A percentile compares a stretch with the other conserved stretches of the same genome.
These are phyloP conservation scores for Apiotrichum veenhuisii DNA, from an alignment of 1,284 basidiomycete species.

Conservation along the genomic window DNA sequence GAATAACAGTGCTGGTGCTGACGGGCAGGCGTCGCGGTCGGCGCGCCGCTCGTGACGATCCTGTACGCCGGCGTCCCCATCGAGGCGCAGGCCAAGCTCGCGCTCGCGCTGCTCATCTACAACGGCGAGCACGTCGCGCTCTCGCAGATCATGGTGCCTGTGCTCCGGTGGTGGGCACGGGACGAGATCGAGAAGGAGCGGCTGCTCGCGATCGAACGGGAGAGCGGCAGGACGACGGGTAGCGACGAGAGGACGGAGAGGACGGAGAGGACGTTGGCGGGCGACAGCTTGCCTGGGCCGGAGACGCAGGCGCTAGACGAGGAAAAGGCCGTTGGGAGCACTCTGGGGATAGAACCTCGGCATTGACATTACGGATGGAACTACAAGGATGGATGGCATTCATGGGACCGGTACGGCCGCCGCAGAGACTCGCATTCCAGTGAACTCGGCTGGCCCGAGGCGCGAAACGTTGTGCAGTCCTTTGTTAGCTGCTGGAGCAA, in stretches of 20 bases:
- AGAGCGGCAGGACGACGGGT: background rate
- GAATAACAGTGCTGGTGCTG: background rate
- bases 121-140: slow-evolving; percentile 13
- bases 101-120: slow-evolving; percentile 7
- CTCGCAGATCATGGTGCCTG: slow-evolving; percentile 5
- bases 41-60: slow-evolving; percentile 24
- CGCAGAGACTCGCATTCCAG: too few species aligned
- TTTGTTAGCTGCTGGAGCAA: background rate
- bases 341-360: too few species aligned
- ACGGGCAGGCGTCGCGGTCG: slow-evolving; percentile 17
- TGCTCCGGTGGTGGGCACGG: slow-evolving; percentile 7
- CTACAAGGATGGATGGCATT: too few species aligned
- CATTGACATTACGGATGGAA: too few species aligned
- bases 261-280: background rate
- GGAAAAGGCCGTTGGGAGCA: background rate
- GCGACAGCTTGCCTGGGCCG: too few species aligned
- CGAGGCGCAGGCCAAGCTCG: slow-evolving; percentile 6
- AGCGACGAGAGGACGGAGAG: background rate
- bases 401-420: too few species aligned
- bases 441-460: too few species aligned
- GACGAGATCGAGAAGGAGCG: slow-evolving; percentile 6
- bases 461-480: too few species aligned
- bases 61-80: slow-evolving; percentile 14
- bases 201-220: background rate
- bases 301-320: background rate